phyloP scores from a whole-genome alignment of 202 grass and related monocot species.

The Digitaria exilis region DNA sequence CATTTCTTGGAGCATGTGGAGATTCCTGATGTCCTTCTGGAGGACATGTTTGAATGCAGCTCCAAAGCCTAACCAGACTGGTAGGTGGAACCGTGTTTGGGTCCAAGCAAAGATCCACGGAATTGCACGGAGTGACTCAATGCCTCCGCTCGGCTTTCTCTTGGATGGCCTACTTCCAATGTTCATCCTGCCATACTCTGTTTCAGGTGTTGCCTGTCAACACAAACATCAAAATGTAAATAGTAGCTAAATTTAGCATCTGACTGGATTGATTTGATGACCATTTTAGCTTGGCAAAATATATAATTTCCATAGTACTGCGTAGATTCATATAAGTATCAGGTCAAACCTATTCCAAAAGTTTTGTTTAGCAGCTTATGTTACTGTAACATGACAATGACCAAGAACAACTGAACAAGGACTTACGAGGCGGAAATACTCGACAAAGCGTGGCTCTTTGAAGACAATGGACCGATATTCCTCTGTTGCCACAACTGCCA shows the following conservation, averaged over 20 bases:
- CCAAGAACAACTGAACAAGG: neutral
- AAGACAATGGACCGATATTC: constrained; percentile 97
- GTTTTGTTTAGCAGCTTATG: neutral
- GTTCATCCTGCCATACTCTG: constrained; percentile 98
- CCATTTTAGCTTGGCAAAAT: neutral
- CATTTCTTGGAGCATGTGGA: constrained; percentile 90
- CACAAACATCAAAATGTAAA: constrained; percentile 26
- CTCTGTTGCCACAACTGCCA: constrained; percentile 85
- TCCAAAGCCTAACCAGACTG: constrained; percentile 96
- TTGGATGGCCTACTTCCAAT: constrained; percentile 96
- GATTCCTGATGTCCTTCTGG: constrained; percentile 84
- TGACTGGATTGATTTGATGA: neutral
- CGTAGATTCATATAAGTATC: neutral
- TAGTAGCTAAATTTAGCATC: neutral
- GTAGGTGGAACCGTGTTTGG: constrained; percentile 90
- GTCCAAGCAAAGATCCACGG: constrained; percentile 99
- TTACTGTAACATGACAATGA: neutral
- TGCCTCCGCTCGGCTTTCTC: constrained; percentile 91
- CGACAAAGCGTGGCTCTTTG: constrained; percentile 91
- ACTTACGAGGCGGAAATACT: constrained; percentile 96
- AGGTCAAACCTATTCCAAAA: constrained; percentile 18
- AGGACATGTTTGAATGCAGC: constrained; percentile 84
- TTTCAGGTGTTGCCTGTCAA: constrained; percentile 87
- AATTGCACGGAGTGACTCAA: constrained; percentile 96
- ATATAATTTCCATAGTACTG: neutral